Percentiles rank a stretch among this genome's conserved stretches.
These are phyloP conservation scores for Rhexocercosporidium sp. DNA, from an alignment of 2,329 filamentous ascomycete genomes.

Conservation along the genomic window DNA sequence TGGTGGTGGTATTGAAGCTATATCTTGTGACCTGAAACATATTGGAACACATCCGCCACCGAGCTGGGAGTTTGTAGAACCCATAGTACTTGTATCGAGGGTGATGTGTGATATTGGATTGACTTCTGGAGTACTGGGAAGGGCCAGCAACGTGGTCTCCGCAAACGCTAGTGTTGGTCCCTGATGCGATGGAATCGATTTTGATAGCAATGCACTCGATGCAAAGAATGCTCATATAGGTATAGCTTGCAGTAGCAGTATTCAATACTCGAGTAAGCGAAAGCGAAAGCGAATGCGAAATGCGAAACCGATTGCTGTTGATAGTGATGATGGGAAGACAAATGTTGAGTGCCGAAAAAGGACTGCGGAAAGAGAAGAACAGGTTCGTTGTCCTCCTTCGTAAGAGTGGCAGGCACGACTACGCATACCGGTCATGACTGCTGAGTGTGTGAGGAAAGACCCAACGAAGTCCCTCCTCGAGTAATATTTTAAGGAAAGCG, in stretches of 20 bases:
- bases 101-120: no score
- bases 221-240: neutral
- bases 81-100: no score
- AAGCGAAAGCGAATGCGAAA: neutral
- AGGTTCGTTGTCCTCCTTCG: neutral
- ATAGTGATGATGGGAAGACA: neutral
- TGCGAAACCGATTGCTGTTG: neutral
- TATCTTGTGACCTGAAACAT: no score
- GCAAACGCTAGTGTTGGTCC: no score
- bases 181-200: no score
- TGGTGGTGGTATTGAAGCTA: no score
- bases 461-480: neutral
- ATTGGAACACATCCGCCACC: no score
- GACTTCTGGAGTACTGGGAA: no score
- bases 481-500: neutral
- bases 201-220: no score
- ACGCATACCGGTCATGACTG: neutral
- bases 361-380: neutral
- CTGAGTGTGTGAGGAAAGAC: neutral
- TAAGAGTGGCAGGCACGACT: neutral
- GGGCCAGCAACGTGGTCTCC: no score
- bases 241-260: neutral
- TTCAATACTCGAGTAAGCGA: neutral
- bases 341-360: neutral
- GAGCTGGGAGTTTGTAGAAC: no score